A percentile compares a stretch with the other conserved stretches of the same genome.
These are phyloP conservation scores for Cyberlindnera euphorbiae DNA, from an alignment of 805 yeast genomes.

Conservation along the genomic window DNA sequence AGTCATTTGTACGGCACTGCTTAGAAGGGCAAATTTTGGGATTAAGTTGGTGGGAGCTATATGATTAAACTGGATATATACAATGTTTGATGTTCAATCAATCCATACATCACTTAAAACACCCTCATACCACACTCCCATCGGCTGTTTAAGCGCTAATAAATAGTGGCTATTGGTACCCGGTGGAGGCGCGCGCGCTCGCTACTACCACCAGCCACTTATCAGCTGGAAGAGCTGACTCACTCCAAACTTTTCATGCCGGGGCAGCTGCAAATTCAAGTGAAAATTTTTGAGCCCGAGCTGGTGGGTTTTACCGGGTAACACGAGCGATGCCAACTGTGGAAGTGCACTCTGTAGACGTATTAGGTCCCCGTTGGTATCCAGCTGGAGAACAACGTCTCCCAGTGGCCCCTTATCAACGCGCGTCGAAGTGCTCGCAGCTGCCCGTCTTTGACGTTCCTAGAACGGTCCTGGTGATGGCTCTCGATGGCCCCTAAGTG, in stretches of 20 bases:
- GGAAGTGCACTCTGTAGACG: neutral
- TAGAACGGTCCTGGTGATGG: too few relatives aligned
- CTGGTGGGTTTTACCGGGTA: too few relatives aligned
- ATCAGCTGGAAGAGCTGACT: too few relatives aligned
- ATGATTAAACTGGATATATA: neutral
- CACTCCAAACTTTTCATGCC: too few relatives aligned
- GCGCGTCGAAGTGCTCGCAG: neutral
- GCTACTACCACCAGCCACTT: too few relatives aligned
- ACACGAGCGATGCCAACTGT: neutral
- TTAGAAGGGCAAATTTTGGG: neutral
- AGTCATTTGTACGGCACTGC: constrained; percentile 1
- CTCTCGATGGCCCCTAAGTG: too few relatives aligned
- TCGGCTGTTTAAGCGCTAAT: neutral
- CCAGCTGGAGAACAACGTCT: too few relatives aligned
- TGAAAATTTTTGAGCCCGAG: too few relatives aligned
- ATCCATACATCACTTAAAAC: neutral
- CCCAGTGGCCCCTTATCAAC: neutral
- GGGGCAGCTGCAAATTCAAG: too few relatives aligned
- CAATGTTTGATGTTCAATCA: neutral
- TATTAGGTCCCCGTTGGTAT: neutral
- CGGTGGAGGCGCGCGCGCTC: too few relatives aligned
- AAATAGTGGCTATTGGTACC: too few relatives aligned
- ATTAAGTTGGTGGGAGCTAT: neutral
- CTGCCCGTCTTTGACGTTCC: neutral
- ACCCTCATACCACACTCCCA: neutral